A percentile compares a stretch with the other conserved stretches of the same genome.
These are phyloP conservation scores for Rhizopogon vesiculosus DNA, from an alignment of 768 basidiomycete species.

Conservation along the genomic window DNA sequence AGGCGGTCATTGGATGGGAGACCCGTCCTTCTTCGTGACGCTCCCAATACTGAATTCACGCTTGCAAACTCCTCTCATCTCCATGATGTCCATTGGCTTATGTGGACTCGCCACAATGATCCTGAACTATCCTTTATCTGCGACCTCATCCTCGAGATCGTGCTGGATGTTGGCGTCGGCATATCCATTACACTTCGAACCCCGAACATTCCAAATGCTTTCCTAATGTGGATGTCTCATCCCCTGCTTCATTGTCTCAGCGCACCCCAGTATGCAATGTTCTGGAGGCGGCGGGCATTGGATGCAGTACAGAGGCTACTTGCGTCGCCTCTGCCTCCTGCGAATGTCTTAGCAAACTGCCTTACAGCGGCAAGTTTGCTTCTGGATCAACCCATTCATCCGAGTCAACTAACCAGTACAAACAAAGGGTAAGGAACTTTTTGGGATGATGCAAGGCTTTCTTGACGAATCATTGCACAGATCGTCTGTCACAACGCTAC, in stretches of 20 bases:
- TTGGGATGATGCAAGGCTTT: neutral
- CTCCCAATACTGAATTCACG: neutral
- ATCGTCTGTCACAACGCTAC: neutral
- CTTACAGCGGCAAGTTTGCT: constrained; percentile 4
- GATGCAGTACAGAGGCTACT: constrained; percentile 2
- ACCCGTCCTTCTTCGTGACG: neutral
- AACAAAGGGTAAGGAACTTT: constrained; percentile 2
- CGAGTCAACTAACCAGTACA: neutral
- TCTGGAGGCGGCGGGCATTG: constrained; percentile 1
- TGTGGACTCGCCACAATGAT: neutral
- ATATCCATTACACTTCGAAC: neutral
- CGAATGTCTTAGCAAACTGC: constrained; percentile 4
- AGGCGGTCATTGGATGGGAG: constrained; percentile 1
- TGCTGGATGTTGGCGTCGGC: neutral
- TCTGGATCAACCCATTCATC: constrained; percentile 2
- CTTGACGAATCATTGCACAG: neutral
- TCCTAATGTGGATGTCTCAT: constrained; percentile 6
- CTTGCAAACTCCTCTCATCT: neutral
- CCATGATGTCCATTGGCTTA: constrained; percentile 2
- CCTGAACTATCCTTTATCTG: constrained; percentile 4
- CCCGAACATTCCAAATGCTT: constrained; percentile 2
- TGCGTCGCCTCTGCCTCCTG: neutral
- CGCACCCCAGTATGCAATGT: neutral
- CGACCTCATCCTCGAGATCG: neutral
- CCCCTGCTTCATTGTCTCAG: constrained; percentile 3